Percentiles rank a stretch among this genome's conserved stretches.
These are phyloP conservation scores for Limnomonas spitsbergensis DNA, from an alignment of 139 green algal species.

Conservation along the genomic window DNA sequence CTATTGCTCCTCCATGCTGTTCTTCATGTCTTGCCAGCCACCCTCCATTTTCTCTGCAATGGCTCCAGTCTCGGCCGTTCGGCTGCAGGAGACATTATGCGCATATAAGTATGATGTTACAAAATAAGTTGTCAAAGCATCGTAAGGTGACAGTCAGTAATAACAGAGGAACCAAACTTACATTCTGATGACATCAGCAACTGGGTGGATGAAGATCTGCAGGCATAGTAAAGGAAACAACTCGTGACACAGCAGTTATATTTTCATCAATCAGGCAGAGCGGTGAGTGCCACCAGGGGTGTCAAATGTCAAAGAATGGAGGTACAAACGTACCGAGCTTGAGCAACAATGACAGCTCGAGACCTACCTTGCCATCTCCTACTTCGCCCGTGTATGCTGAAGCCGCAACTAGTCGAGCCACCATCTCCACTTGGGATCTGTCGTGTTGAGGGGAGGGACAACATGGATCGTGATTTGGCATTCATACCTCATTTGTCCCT, in stretches of 20 bases:
- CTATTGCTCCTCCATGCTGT: neutral
- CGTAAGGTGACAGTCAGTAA: too few relatives aligned
- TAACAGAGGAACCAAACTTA: too few relatives aligned
- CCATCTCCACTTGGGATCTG: constrained; percentile 20
- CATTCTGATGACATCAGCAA: constrained; percentile 79
- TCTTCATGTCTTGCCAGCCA: constrained; percentile 58
- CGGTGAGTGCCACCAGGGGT: too few relatives aligned
- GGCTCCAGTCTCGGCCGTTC: constrained; percentile 73
- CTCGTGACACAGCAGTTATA: neutral
- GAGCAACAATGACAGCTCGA: too few relatives aligned
- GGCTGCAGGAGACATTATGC: too few relatives aligned
- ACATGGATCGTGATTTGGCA: neutral
- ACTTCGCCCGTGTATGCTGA: constrained; percentile 81
- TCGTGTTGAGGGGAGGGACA: neutral
- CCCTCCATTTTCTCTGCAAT: constrained; percentile 76
- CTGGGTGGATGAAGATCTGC: constrained; percentile 75
- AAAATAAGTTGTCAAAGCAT: neutral
- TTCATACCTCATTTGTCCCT: neutral
- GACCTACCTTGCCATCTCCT: constrained; percentile 77
- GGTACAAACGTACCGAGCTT: too few relatives aligned
- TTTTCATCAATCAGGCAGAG: too few relatives aligned
- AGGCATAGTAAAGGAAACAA: neutral
- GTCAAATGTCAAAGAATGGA: too few relatives aligned
- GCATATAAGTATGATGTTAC: neutral
- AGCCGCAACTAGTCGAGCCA: constrained; percentile 55